Conservation (phyloP, 75 land plant genomes). For the Sequoiadendron giganteum region DNA sequence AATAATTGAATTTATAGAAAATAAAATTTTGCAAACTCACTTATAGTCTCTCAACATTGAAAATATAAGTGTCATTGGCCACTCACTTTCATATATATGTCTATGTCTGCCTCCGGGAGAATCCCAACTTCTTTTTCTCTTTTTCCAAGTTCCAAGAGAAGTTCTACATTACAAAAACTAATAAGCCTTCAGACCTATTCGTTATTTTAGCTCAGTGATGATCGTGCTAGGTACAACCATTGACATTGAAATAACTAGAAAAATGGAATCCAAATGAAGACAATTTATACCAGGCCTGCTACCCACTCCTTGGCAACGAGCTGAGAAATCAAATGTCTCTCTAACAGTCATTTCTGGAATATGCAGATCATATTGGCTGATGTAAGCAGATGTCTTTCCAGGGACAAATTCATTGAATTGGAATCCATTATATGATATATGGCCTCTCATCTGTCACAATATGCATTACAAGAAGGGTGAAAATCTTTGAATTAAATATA, state of each 20-base stretch:
- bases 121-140: slow-evolving; percentile 73
- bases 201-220: not conserved
- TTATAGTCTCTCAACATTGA: not conserved
- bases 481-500: too few relatives aligned
- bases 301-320: slow-evolving; percentile 51
- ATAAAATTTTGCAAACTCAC: not conserved
- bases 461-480: not conserved
- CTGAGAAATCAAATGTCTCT: slow-evolving; percentile 59
- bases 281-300: slow-evolving; percentile 26
- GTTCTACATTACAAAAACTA: slow-evolving; percentile 34
- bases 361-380: slow-evolving; percentile 58
- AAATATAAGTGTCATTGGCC: not conserved
- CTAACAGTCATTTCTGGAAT: slow-evolving; percentile 52
- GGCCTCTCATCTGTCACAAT: slow-evolving; percentile 32
- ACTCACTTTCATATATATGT: slow-evolving; percentile 75
- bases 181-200: not conserved
- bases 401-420: slow-evolving; percentile 52
- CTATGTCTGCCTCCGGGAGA: slow-evolving; percentile 77
- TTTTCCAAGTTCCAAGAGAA: slow-evolving; percentile 55
- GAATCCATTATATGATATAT: slow-evolving; percentile 52
- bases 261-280: not conserved
- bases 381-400: slow-evolving; percentile 53
- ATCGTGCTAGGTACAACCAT: not conserved
- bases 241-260: not conserved
- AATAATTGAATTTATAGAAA: not conserved